phyloP scores from a whole-genome alignment of 192 early-diverging fungal genomes.

The Mortierella alpina region DNA sequence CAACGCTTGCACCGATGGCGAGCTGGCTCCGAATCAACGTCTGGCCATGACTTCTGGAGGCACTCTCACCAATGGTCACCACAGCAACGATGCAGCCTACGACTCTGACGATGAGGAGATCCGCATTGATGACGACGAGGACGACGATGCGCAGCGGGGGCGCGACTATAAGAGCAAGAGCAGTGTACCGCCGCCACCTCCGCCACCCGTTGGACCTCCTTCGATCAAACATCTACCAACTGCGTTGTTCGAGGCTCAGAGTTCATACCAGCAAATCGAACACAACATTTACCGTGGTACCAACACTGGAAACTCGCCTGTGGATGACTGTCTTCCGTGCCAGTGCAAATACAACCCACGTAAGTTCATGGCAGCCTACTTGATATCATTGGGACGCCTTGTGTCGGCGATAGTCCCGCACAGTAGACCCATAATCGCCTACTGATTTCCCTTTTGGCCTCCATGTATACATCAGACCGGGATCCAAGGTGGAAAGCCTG shows the following conservation, averaged over 20 bases:
- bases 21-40: background rate
- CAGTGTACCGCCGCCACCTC: slow-evolving; percentile 26
- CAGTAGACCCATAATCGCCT: background rate
- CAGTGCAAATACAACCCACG: slow-evolving; percentile 80
- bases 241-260: slow-evolving; percentile 62
- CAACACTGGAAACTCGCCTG: slow-evolving; percentile 75
- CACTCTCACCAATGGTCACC: slow-evolving; percentile 3
- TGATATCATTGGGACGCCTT: no score
- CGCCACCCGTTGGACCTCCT: slow-evolving; percentile 47
- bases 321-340: slow-evolving; percentile 81
- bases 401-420: no score
- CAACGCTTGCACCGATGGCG: background rate
- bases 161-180: slow-evolving; percentile 7
- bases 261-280: slow-evolving; percentile 73
- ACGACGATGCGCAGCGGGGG: background rate
- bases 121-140: slow-evolving; percentile 24
- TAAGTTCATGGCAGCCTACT: slow-evolving; percentile 27
- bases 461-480: slow-evolving; percentile 39
- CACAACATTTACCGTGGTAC: slow-evolving; percentile 77
- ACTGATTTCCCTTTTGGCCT: background rate
- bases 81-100: background rate
- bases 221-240: slow-evolving; percentile 51
- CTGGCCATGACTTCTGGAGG: background rate
- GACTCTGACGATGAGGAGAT: slow-evolving; percentile 49
- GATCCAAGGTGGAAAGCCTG: slow-evolving; percentile 76